Base-by-base conservation (phyloP, 257 asterid species). In the Solanum neorickii region DNA sequence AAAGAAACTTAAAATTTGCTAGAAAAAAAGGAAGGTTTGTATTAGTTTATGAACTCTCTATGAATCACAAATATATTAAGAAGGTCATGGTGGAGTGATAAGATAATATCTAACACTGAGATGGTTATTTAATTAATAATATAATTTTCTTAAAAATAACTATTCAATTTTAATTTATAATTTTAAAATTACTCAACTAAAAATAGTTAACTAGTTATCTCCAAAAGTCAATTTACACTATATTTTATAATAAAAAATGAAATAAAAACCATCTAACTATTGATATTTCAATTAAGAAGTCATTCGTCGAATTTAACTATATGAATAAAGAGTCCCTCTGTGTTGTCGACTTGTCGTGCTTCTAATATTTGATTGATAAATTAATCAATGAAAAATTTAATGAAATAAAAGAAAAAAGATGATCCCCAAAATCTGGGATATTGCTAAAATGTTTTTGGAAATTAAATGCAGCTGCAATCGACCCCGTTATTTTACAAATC, bases 91-190 rank as follows among this genome's bases (percentile, higher is more conserved):
- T 23, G 3, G 29, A 62, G 16, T 11, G 7, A 11, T 11, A 62
- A 62, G 27, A 5, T n/a, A 62, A 5, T n/a, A 12, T 62, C 0
- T 62, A 0, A 10, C 0, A n/a, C 0, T 62, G 0, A 10, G 0
- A 62, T 62, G 4, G 2, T n/a, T 15, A 23, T n/a, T 62, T 3
- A 62, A 23, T n/a, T 62, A n/a, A 11, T 16, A 52, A 62, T 62
- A 62, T 62, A 11, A 1, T 62, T 23, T 62, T 23, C 16, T 62
- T 52, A 2, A 10, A 62, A 10, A 12, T 62, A 23, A 10, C 31
- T n/a, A 60, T 23, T n/a, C 0, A 60, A 60, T 0, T 60, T 60
- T 60, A 23, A 5, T 60, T 23, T 60, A 23, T 21, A 21, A 60
- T 23, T 21, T 2, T 3, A 23, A 21, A 60, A 9, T 60, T 23